Base-by-base conservation (phyloP, 148 eudicot species). In the Drosera capensis region DNA sequence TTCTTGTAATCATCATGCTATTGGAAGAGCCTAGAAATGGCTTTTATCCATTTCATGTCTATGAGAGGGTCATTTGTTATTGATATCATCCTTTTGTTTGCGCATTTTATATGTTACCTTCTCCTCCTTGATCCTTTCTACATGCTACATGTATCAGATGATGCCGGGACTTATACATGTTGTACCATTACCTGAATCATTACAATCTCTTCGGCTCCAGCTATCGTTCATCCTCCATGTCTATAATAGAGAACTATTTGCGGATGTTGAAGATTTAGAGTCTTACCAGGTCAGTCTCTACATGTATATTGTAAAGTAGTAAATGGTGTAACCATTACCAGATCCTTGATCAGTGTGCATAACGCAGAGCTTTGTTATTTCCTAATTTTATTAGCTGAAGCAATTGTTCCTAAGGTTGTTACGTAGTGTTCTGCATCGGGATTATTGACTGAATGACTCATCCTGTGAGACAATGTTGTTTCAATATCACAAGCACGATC, bases 161-260 rank as follows among this genome's bases (percentile, higher is more conserved):
- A 78, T 85, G 88, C 99, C 95, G 73, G 55, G 94, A 92, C 57
- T 67, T 92, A 0, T 92, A 92, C 48, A 43, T 75, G 83, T 56
- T 92, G 50, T 92, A 92, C 56, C 99, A 92, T 56, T 92, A 92
- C 75, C 68, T 92, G 62, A 92, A 92, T 65, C 99, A 92, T 59
- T 92, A 92, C 64, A 92, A 92, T 49, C 75, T 92, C 35, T 92
- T 92, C 15, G 99, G 99, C 23, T 81, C 95, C 14, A 79, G 99
- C 43, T 92, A 92, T 62, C 79, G 95, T 23, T 76, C 94, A n/a
- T 92, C 99, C 41, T 70, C 94, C 53, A 62, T 92, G 78, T 76
- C 94, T 13, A 81, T 92, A 26, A 85, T 92, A 3, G 93, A 90
- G n/a, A 88, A 84, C 50, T 90, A 90, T 48, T 51, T 90, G 16